phyloP scores from a whole-genome alignment of 106 monocot genomes.

The Dactylorhiza incarnata region DNA sequence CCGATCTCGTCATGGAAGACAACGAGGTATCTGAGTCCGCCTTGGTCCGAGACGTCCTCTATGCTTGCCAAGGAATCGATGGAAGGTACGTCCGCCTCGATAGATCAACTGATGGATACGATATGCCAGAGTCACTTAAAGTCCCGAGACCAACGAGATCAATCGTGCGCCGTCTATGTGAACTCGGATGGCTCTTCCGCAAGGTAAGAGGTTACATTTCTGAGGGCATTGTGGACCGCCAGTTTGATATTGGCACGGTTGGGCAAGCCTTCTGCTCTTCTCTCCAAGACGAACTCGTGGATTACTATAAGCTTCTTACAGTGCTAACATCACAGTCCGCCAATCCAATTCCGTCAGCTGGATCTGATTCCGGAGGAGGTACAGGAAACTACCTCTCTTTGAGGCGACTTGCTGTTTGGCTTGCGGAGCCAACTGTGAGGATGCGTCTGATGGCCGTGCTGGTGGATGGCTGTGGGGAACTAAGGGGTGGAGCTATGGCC shows the following conservation, averaged over 20 bases:
- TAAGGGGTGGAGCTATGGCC: constrained; percentile 94
- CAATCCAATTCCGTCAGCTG: constrained; percentile 53
- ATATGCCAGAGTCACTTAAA: constrained; percentile 42
- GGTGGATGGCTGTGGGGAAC: constrained; percentile 52
- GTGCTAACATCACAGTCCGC: constrained; percentile 72
- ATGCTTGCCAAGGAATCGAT: constrained; percentile 80
- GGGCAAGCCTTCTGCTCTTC: constrained; percentile 83
- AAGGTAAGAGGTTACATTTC: constrained; percentile 59
- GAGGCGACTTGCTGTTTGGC: constrained; percentile 75
- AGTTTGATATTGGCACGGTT: constrained; percentile 65
- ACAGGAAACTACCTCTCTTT: constrained; percentile 63
- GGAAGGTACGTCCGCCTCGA: constrained; percentile 59
- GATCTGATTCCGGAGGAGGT: constrained; percentile 16
- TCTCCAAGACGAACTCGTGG: constrained; percentile 74
- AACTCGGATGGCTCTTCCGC: constrained; percentile 78
- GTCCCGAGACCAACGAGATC: constrained; percentile 48
- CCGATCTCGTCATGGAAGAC: constrained; percentile 60
- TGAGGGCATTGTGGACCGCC: constrained; percentile 23
- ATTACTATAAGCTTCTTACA: constrained; percentile 83
- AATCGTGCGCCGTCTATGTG: constrained; percentile 54
- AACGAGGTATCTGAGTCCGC: constrained; percentile 55
- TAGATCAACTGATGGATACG: constrained; percentile 47
- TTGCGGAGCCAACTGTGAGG: constrained; percentile 84
- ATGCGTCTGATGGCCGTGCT: constrained; percentile 92
- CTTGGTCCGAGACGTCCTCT: constrained; percentile 71